phyloP scores from a whole-genome alignment of 2,329 filamentous ascomycete species.

The Cladosporium oxysporum region DNA sequence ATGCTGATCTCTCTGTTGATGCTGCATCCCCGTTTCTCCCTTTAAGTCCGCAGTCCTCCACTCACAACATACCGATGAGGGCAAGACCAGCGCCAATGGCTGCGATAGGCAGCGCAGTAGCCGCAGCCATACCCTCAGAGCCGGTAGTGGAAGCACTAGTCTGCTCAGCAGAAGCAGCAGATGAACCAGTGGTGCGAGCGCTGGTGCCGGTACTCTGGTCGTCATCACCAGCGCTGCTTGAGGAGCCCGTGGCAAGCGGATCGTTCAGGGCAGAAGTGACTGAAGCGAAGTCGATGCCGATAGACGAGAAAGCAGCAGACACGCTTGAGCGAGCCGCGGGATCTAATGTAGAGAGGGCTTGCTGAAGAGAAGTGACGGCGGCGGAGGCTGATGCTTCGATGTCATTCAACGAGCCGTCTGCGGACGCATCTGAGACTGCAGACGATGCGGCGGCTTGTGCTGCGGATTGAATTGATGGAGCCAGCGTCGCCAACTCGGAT shows the following conservation, averaged over 20 bases:
- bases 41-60: neutral
- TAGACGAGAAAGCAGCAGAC: neutral
- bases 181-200: neutral
- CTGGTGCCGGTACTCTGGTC: neutral
- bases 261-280: neutral
- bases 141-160: constrained; percentile 2
- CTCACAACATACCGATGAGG: neutral
- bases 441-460: constrained; percentile 1
- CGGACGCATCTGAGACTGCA: neutral
- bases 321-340: constrained; percentile 11
- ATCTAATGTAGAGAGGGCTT: neutral
- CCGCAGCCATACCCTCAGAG: constrained; percentile 11
- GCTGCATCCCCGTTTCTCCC: neutral
- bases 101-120: constrained; percentile 4
- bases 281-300: neutral
- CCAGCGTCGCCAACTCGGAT: too few species aligned
- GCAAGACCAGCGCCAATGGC: constrained; percentile 11
- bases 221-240: neutral
- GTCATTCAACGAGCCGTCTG: neutral
- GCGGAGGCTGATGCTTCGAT: neutral
- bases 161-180: neutral
- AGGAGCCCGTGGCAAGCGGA: neutral
- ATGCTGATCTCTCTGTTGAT: neutral
- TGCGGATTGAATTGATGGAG: neutral
- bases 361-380: neutral